These are phyloP conservation scores for Lactarius pseudohatsudake DNA, from an alignment of 768 basidiomycete genomes.

Conservation along the genomic window DNA sequence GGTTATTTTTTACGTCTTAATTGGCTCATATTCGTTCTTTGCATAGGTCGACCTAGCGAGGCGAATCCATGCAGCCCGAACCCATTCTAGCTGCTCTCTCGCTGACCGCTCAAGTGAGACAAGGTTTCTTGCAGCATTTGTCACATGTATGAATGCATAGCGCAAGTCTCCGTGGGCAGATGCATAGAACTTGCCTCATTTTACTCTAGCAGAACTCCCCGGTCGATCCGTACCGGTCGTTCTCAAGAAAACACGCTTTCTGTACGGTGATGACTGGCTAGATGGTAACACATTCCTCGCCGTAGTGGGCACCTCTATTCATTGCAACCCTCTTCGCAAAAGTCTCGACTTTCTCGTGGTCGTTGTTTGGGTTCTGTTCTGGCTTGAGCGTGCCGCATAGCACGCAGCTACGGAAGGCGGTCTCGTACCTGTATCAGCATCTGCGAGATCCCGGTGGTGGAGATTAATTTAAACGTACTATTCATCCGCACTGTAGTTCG, in stretches of 20 bases:
- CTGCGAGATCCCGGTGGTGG: not conserved
- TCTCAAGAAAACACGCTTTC: slow-evolving; percentile 9
- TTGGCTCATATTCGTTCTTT: slow-evolving; percentile 8
- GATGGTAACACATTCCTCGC: not conserved
- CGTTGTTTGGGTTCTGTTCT: not conserved
- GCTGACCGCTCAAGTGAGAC: slow-evolving; percentile 7
- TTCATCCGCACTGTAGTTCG: not conserved
- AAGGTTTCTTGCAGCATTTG: not conserved
- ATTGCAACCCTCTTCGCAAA: not conserved
- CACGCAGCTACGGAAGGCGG: not conserved
- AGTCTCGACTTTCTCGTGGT: not conserved
- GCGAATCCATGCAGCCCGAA: not conserved
- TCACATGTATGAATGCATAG: not conserved
- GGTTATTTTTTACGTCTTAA: slow-evolving; percentile 4
- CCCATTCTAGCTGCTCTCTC: not conserved
- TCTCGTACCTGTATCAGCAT: not conserved
- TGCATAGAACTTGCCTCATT: not conserved
- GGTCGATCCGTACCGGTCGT: not conserved
- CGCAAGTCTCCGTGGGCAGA: not conserved
- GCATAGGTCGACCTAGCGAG: not conserved
- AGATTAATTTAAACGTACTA: not conserved
- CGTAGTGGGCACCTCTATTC: not conserved
- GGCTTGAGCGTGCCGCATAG: not conserved
- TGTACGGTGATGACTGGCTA: not conserved
- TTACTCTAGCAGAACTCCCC: not conserved